phyloP scores from a whole-genome alignment of 352 stramenopile species.

The Globisporangium apiculatum region DNA sequence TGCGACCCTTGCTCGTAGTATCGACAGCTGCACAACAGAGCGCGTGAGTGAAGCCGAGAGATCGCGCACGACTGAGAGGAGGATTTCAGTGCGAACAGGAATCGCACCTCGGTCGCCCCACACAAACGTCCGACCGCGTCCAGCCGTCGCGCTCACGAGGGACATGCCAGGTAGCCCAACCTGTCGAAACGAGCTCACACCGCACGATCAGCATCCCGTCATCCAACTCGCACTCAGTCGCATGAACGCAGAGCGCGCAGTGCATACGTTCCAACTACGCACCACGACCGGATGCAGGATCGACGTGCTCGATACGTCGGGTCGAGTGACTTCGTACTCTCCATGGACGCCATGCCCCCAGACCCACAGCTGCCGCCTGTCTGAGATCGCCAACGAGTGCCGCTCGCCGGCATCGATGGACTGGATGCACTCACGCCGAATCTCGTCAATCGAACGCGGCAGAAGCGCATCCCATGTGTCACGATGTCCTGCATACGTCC shows the following conservation, averaged over 20 bases:
- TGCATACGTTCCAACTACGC: too few species aligned
- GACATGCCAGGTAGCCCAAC: conserved; percentile 40
- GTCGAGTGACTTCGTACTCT: conserved; percentile 27
- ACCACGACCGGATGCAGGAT: conserved; percentile 37
- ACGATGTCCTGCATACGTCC: conserved; percentile 34
- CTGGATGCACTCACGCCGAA: conserved; percentile 43
- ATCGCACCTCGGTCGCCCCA: conserved; percentile 64
- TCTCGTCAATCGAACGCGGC: conserved; percentile 62
- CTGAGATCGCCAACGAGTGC: conserved; percentile 68
- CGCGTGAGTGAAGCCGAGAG: neutral
- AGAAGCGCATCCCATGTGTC: conserved; percentile 60
- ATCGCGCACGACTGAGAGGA: neutral
- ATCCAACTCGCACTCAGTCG: neutral
- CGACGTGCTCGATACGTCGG: conserved; percentile 37
- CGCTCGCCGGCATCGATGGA: conserved; percentile 59
- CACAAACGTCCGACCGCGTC: conserved; percentile 62
- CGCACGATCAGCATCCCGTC: neutral
- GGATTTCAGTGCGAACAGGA: too few species aligned
- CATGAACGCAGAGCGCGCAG: too few species aligned
- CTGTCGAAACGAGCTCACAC: conserved; percentile 14
- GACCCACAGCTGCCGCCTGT: conserved; percentile 49
- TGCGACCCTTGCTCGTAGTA: conserved; percentile 14
- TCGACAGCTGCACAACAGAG: conserved; percentile 18
- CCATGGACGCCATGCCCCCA: conserved; percentile 72
- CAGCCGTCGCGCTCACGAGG: conserved; percentile 46